These are phyloP conservation scores for Gastrolobium bilobum DNA, from an alignment of 306 rosid species.

Conservation along the genomic window DNA sequence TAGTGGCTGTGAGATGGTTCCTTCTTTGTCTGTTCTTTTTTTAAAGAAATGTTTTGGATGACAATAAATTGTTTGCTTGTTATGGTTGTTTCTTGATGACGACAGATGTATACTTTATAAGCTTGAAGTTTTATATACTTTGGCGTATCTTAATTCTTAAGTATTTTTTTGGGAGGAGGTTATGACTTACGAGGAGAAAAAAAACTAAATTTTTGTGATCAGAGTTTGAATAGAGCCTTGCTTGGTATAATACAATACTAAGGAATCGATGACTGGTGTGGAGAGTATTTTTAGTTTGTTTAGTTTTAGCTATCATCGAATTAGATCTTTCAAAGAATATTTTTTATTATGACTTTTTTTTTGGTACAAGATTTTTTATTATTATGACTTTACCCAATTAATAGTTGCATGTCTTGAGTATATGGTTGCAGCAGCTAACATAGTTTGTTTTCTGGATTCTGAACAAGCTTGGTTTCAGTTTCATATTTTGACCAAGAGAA, in stretches of 20 bases:
- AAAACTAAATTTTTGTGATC: neutral
- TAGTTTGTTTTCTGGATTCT: neutral
- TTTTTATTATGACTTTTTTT: too few relatives aligned
- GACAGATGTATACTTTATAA: neutral
- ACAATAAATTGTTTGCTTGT: neutral
- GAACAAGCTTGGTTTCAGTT: slow-evolving; percentile 44
- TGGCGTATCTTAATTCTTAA: neutral
- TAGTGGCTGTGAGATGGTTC: neutral
- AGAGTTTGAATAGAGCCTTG: neutral
- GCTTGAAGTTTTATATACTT: neutral
- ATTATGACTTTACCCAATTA: too few relatives aligned
- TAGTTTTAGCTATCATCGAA: too few relatives aligned
- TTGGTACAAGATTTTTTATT: too few relatives aligned
- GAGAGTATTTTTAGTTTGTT: neutral
- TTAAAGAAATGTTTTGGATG: neutral
- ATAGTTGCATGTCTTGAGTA: neutral
- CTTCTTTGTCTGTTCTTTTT: neutral
- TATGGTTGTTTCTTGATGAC: neutral
- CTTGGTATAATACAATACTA: neutral
- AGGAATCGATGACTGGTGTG: neutral
- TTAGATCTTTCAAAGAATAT: too few relatives aligned
- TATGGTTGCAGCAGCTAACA: neutral
- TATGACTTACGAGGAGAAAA: neutral
- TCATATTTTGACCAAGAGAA: neutral
- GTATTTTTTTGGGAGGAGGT: neutral